A percentile compares a stretch with the other conserved stretches of the same genome.
These are phyloP conservation scores for Penicillium capsulatum DNA, from an alignment of 2,329 filamentous ascomycete genomes.

Conservation along the genomic window DNA sequence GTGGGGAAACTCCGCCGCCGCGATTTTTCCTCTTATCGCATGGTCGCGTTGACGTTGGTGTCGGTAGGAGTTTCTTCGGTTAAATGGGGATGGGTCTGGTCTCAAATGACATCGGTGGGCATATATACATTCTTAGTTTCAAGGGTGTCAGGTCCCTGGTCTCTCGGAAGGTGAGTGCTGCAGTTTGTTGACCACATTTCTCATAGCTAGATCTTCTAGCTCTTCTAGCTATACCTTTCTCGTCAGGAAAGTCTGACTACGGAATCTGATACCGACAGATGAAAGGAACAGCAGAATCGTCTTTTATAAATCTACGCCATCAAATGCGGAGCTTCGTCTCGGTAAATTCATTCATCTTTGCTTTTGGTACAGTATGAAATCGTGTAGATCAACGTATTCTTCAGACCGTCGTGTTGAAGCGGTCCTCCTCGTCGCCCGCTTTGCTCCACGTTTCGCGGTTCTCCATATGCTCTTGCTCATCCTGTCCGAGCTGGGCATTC, in stretches of 20 bases:
- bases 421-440: constrained; percentile 45
- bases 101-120: too few relatives aligned
- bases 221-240: too few relatives aligned
- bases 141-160: too few relatives aligned
- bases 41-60: constrained; percentile 1
- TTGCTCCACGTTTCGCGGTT: constrained; percentile 43
- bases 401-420: constrained; percentile 44
- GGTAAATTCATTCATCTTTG: constrained; percentile 13
- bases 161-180: too few relatives aligned
- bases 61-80: background rate
- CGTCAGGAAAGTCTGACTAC: too few relatives aligned
- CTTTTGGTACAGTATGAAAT: constrained; percentile 1
- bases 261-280: too few relatives aligned
- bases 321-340: constrained; percentile 7
- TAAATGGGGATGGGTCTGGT: background rate
- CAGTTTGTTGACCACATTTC: too few relatives aligned
- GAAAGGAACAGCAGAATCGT: too few relatives aligned
- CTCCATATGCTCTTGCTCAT: constrained; percentile 41
- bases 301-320: too few relatives aligned
- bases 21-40: constrained; percentile 23
- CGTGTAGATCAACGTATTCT: constrained; percentile 3
- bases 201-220: too few relatives aligned
- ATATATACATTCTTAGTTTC: too few relatives aligned
- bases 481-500: constrained; percentile 38
- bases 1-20: constrained; percentile 12